Evolutionary conservation across 2,329 filamentous ascomycete species (phyloP).

Genomic region (Metarhizium robertsii): DNA sequence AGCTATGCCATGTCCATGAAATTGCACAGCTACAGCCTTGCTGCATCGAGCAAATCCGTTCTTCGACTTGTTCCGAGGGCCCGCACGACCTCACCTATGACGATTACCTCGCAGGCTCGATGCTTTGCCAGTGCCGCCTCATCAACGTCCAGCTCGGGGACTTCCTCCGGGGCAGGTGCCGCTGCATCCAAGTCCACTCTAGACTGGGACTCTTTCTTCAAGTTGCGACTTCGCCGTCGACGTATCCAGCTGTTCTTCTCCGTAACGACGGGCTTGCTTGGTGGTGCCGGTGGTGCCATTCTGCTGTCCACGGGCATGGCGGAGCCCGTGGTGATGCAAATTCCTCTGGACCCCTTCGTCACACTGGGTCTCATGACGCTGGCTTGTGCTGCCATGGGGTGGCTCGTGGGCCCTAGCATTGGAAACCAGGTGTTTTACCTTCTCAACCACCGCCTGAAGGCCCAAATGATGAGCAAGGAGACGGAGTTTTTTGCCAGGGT

Average conservation of each 20-base stretch:
- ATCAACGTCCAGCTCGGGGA: background rate
- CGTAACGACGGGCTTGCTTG: slow-evolving; percentile 51
- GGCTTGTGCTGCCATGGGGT: slow-evolving; percentile 70
- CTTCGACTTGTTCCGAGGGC: slow-evolving; percentile 5
- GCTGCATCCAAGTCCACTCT: slow-evolving; percentile 26
- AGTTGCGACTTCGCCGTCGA: slow-evolving; percentile 75
- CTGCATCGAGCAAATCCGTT: slow-evolving; percentile 1
- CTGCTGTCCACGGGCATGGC: slow-evolving; percentile 62
- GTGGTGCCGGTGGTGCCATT: slow-evolving; percentile 54
- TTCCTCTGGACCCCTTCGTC: slow-evolving; percentile 82
- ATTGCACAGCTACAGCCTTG: background rate
- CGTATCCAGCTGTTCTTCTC: slow-evolving; percentile 76
- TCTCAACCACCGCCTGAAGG: slow-evolving; percentile 60
- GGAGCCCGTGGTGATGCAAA: slow-evolving; percentile 58
- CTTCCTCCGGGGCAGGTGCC: slow-evolving; percentile 1
- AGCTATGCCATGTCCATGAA: slow-evolving; percentile 1
- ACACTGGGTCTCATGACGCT: slow-evolving; percentile 74
- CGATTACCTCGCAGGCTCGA: slow-evolving; percentile 7
- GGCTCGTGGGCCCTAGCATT: slow-evolving; percentile 76
- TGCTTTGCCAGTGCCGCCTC: slow-evolving; percentile 9
- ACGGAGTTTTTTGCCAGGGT: slow-evolving; percentile 87
- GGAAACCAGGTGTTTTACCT: slow-evolving; percentile 74
- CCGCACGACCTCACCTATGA: background rate
- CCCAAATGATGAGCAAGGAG: slow-evolving; percentile 79
- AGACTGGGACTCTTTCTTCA: slow-evolving; percentile 90